Percentiles rank a stretch among this genome's conserved stretches.
Evolutionary conservation across 192 early-diverging fungal genomes (phyloP).

Genomic region (Umbelopsis ramanniana): DNA sequence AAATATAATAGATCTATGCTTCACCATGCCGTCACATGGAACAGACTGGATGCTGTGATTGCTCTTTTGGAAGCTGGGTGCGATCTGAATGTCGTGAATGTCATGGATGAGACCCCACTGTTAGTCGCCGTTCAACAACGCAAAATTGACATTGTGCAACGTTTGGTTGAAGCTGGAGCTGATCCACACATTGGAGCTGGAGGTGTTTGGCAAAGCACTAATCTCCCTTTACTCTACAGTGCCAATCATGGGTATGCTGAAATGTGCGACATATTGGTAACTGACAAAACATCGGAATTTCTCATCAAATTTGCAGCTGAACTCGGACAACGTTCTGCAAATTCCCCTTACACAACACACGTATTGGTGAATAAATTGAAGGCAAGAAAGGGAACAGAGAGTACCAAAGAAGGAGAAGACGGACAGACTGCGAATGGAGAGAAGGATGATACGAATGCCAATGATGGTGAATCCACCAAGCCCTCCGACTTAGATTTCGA

Average conservation of each 20-base stretch:
- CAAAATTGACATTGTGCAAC: conserved; percentile 43
- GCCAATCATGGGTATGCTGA: conserved; percentile 45
- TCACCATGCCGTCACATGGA: conserved; percentile 44
- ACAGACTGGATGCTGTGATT: conserved; percentile 38
- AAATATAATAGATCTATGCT: conserved; percentile 29
- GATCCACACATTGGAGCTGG: conserved; percentile 32
- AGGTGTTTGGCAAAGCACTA: conserved; percentile 22
- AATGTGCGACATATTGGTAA: conserved; percentile 35
- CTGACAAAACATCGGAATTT: conserved; percentile 30
- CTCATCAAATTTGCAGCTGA: conserved; percentile 32
- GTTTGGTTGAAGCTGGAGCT: conserved; percentile 34
- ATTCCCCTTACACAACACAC: conserved; percentile 1
- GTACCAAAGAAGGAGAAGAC: neutral
- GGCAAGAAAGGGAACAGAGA: neutral
- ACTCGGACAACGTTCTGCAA: conserved; percentile 24
- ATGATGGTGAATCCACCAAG: neutral
- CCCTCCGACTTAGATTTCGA: conserved; percentile 10
- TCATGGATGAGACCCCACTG: conserved; percentile 42
- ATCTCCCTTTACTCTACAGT: conserved; percentile 40
- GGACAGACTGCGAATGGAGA: neutral
- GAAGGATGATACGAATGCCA: neutral
- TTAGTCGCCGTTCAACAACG: conserved; percentile 43
- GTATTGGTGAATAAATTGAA: conserved; percentile 12
- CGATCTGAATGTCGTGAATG: conserved; percentile 34
- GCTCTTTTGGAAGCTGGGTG: conserved; percentile 29